Percentiles rank a stretch among this genome's conserved stretches.
Conservation (phyloP, 805 yeast genomes). For the Lipomyces oligophaga region DNA sequence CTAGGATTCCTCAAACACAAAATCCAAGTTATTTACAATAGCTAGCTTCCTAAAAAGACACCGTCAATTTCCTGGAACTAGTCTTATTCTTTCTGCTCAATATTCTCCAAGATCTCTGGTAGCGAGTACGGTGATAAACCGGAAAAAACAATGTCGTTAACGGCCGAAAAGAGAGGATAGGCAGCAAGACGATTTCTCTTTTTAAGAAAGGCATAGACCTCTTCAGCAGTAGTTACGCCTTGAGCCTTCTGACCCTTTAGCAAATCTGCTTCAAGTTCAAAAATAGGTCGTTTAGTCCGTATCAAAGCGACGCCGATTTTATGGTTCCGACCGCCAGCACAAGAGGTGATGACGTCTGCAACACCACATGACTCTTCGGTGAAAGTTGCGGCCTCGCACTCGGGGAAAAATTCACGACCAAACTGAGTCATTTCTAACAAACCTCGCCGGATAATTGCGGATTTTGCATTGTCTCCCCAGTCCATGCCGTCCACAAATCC, state of each 20-base stretch:
- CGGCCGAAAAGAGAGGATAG: slow-evolving; percentile 77
- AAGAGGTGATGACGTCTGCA: slow-evolving; percentile 95
- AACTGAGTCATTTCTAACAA: slow-evolving; percentile 84
- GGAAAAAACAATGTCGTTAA: slow-evolving; percentile 79
- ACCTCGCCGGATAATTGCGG: slow-evolving; percentile 97
- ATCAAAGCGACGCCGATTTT: slow-evolving; percentile 47
- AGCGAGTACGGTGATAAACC: slow-evolving; percentile 40
- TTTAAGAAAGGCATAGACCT: slow-evolving; percentile 78
- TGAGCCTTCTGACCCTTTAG: slow-evolving; percentile 96
- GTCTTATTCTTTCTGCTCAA: not conserved
- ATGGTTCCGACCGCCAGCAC: slow-evolving; percentile 96
- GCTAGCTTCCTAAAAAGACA: no score
- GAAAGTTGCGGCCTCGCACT: slow-evolving; percentile 67
- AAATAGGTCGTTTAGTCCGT: slow-evolving; percentile 60
- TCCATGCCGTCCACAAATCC: slow-evolving; percentile 97
- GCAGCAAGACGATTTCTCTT: slow-evolving; percentile 53
- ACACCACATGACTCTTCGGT: slow-evolving; percentile 96
- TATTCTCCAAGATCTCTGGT: slow-evolving; percentile 18
- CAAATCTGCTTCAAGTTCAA: slow-evolving; percentile 77
- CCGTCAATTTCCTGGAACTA: no score
- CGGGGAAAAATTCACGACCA: slow-evolving; percentile 76
- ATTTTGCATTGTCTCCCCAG: slow-evolving; percentile 98
- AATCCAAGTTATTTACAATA: no score
- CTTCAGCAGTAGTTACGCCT: slow-evolving; percentile 86
- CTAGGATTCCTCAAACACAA: no score